Evolutionary conservation across 208 protist species (phyloP).

Genomic region (Porcisia hertigi): DNA sequence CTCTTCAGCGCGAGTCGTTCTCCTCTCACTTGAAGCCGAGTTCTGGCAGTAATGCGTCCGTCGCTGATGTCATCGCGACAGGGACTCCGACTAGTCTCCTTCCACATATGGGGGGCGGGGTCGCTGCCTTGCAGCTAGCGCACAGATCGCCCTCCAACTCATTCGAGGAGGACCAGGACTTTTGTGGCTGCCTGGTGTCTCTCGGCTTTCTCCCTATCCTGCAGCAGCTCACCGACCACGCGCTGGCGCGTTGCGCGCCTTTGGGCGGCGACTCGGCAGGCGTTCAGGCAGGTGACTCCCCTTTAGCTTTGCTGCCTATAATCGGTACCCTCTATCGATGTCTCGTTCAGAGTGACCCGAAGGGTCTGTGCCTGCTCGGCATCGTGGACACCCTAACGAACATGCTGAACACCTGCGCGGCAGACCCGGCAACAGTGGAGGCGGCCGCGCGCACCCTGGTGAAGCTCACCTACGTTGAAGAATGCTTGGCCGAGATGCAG

Average conservation of each 20-base stretch:
- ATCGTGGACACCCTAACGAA: constrained; percentile 37
- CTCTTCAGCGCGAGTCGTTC: neutral
- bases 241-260: neutral
- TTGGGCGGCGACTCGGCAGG: neutral
- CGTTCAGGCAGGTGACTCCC: neutral
- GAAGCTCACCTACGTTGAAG: constrained; percentile 67
- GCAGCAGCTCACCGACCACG: constrained; percentile 31
- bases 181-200: constrained; percentile 37
- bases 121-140: neutral
- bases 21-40: neutral
- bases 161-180: constrained; percentile 13
- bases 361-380: constrained; percentile 11
- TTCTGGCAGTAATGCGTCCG: neutral
- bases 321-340: constrained; percentile 16
- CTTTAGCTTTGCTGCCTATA: constrained; percentile 6
- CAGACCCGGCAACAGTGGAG: constrained; percentile 45
- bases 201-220: constrained; percentile 37
- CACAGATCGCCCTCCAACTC: neutral
- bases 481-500: constrained; percentile 41
- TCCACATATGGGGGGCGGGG: neutral
- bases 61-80: neutral
- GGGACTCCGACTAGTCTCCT: constrained; percentile 18
- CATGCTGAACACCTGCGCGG: constrained; percentile 37
- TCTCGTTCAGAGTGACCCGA: constrained; percentile 17
- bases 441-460: constrained; percentile 62